Base-by-base conservation (phyloP, 495 filamentous ascomycete species). In the Neurospora sublineolata region DNA sequence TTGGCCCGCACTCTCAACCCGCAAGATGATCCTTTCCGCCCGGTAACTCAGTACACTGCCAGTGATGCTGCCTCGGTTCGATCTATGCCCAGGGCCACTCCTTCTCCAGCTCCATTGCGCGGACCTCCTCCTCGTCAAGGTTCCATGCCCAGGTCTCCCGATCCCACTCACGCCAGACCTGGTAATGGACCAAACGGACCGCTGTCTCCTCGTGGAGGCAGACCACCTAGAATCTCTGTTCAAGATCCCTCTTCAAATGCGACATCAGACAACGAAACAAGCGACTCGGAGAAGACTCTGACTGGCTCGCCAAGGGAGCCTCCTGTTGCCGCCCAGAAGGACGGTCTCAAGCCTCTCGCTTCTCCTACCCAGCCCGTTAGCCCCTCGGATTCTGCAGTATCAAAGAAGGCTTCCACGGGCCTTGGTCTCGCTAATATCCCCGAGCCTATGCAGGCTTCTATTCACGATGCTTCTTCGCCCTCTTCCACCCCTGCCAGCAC, bases 1-100 rank as follows among this genome's bases (percentile, higher is more conserved):
- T 82, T 97, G 69, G 90, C 93, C n/a, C 87, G 91, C 30, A 89
- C 88, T 9, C 86, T 92, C 20, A 83, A 87, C 39, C 85, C 85
- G 68, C 83, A 86, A 67, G 89, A 97, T 76, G 94, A 97, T 80
- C 94, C 92, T 23, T 98, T 97, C 77, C 87, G 92, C 37, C 92
- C 88, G 1, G 88, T 92, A 18, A 83, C 85, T 3, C 84, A 86
- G 16, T 89, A 90, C 72, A 80, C 86, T 20, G 79, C 80, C 18
- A 84, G 84, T 68, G 92, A 93, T 70, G 82, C 79, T 69, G 83
- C 78, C 38, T 92, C 91, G 2, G 71, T 91, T 67, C 82, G 85
- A 37, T 92, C 88, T 16, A 76, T 84, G 72, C 81, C 81, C 20
- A 83, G 80, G 75, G 86, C 86, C 0, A 30, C 23, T 30, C 46